Conservation (phyloP, 202 grass and related monocot genomes). For the Setaria italica region DNA sequence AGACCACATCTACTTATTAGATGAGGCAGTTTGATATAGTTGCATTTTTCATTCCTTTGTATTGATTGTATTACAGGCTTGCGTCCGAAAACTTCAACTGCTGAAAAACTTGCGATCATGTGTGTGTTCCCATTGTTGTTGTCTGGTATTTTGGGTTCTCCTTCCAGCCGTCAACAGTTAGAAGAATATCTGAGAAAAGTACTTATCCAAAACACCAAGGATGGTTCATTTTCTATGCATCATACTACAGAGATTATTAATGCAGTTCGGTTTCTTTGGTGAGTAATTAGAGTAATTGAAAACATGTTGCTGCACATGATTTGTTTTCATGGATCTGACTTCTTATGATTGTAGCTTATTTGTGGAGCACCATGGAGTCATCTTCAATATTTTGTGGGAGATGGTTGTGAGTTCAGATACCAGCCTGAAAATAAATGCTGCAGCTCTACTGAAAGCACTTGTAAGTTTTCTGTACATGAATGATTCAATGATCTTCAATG, state of each 20-base stretch:
- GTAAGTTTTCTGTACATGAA: conserved; percentile 62
- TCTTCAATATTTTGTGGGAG: conserved; percentile 97
- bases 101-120: conserved; percentile 74
- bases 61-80: conserved; percentile 65
- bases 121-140: conserved; percentile 91
- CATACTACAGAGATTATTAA: conserved; percentile 77
- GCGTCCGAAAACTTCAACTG: conserved; percentile 74
- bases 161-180: conserved; percentile 62
- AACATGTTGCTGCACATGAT: conserved; percentile 30
- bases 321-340: conserved; percentile 51
- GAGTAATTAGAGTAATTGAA: conserved; percentile 50
- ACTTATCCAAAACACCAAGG: conserved; percentile 72
- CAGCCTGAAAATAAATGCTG: conserved; percentile 83
- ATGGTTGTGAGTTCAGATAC: conserved; percentile 91
- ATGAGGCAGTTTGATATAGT: conserved; percentile 1
- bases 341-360: conserved; percentile 73
- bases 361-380: conserved; percentile 75
- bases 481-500: conserved; percentile 29
- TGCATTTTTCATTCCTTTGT: conserved; percentile 37
- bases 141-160: conserved; percentile 91
- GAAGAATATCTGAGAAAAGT: conserved; percentile 90
- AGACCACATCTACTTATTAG: conserved; percentile 35
- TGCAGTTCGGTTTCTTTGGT: conserved; percentile 92
- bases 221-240: conserved; percentile 82
- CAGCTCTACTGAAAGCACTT: conserved; percentile 86